Percentiles rank a stretch among this genome's conserved stretches.
phyloP scores from a whole-genome alignment of 2,329 filamentous ascomycete species.

The Fusarium buxicola region DNA sequence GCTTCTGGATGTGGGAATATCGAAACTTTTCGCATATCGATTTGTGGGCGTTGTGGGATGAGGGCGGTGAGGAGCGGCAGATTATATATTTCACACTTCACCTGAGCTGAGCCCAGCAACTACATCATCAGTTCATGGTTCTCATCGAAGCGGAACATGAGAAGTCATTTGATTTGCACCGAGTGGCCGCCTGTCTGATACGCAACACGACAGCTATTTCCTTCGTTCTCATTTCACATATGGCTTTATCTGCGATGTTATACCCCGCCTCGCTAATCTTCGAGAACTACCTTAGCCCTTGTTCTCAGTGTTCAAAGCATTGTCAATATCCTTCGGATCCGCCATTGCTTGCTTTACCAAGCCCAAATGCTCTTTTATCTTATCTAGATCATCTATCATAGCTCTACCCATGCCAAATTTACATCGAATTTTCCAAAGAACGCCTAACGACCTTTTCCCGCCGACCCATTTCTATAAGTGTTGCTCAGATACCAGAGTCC shows the following conservation, averaged over 20 bases:
- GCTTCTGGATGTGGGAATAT: conserved; percentile 54
- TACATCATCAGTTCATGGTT: not conserved
- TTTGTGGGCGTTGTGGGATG: conserved; percentile 60
- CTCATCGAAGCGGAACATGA: not conserved
- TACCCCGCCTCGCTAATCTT: not conserved
- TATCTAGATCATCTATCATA: conserved; percentile 22
- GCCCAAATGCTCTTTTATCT: conserved; percentile 22
- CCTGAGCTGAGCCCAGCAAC: conserved; percentile 7
- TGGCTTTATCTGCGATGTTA: not conserved
- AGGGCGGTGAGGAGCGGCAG: conserved; percentile 54
- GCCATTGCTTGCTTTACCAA: not conserved
- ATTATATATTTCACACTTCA: conserved; percentile 40
- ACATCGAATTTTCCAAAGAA: conserved; percentile 10
- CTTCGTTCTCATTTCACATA: not conserved
- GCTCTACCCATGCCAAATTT: conserved; percentile 3
- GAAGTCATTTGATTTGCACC: not conserved
- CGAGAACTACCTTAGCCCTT: not conserved
- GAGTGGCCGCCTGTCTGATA: not conserved
- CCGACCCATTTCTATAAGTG: not conserved
- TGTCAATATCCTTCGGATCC: not conserved
- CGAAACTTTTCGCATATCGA: conserved; percentile 56
- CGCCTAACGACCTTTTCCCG: conserved; percentile 14
- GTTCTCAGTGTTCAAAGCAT: conserved; percentile 2
- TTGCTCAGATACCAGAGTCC: not conserved
- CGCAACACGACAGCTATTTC: not conserved